Percentiles rank a stretch among this genome's conserved stretches.
These are phyloP conservation scores for Nemania bipapillata DNA, from an alignment of 2,329 filamentous ascomycete genomes.

Conservation along the genomic window DNA sequence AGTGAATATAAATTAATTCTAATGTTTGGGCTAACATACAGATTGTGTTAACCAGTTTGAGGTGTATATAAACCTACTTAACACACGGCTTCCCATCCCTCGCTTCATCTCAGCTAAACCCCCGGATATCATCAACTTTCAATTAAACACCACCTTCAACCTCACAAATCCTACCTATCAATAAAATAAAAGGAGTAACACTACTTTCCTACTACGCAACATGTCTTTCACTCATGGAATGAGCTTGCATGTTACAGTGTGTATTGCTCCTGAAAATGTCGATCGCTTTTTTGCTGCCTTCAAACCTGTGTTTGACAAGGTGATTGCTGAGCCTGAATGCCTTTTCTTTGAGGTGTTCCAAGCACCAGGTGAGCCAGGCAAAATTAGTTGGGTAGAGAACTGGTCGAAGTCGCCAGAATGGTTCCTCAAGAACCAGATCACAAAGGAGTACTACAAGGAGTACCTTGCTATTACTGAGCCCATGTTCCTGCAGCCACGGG, in stretches of 20 bases:
- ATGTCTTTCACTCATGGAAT: conserved; percentile 29
- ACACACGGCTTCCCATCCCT: not conserved
- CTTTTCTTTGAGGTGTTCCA: conserved; percentile 58
- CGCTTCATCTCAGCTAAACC: not conserved
- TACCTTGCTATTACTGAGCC: conserved; percentile 54
- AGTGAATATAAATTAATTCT: not conserved
- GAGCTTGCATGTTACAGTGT: conserved; percentile 45
- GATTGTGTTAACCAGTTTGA: not conserved
- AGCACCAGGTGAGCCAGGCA: conserved; percentile 50
- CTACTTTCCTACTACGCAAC: not conserved
- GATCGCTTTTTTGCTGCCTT: conserved; percentile 45
- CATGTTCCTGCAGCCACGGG: conserved; percentile 54
- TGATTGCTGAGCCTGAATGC: conserved; percentile 56
- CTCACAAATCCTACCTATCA: not conserved
- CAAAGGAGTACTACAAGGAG: conserved; percentile 56
- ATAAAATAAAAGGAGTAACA: not conserved
- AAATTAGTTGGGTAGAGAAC: conserved; percentile 55
- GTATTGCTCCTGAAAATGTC: conserved; percentile 42
- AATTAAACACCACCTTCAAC: not conserved
- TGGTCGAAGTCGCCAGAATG: conserved; percentile 50
- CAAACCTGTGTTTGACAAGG: conserved; percentile 54
- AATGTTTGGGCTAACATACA: not conserved
- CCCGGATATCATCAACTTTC: not conserved
- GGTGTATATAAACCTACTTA: conserved; percentile 19
- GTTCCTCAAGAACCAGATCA: conserved; percentile 50